These are phyloP conservation scores for Stentor coeruleus DNA, from an alignment of 73 alveolate species.

Conservation along the genomic window DNA sequence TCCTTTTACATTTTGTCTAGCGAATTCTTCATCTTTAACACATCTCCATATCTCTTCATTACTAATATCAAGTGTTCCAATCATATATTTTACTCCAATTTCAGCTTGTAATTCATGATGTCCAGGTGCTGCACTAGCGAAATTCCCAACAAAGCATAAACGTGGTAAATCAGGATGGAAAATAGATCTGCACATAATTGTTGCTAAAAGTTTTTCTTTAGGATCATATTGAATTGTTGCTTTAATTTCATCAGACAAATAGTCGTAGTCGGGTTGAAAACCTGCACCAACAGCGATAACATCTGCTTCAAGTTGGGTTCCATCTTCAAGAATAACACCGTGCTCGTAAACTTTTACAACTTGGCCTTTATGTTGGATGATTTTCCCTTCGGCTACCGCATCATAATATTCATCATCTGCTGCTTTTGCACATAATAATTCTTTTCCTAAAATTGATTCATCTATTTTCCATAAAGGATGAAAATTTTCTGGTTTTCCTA, in stretches of 20 bases:
- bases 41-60: neutral
- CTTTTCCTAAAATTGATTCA: neutral
- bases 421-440: neutral
- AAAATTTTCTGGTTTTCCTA: neutral
- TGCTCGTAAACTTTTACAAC: neutral
- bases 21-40: neutral
- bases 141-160: no score
- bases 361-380: neutral
- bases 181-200: neutral
- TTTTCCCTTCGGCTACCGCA: neutral
- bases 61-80: neutral
- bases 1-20: neutral
- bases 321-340: neutral
- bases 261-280: neutral
- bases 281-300: neutral
- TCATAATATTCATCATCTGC: neutral
- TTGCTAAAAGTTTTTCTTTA: neutral
- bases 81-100: neutral
- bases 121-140: no score
- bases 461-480: neutral
- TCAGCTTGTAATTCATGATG: no score
- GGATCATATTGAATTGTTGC: neutral
- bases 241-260: neutral
- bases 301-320: neutral
- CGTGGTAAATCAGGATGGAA: no score